These are phyloP conservation scores for Dalbergia cultrata DNA, from an alignment of 306 rosid species.

Conservation along the genomic window DNA sequence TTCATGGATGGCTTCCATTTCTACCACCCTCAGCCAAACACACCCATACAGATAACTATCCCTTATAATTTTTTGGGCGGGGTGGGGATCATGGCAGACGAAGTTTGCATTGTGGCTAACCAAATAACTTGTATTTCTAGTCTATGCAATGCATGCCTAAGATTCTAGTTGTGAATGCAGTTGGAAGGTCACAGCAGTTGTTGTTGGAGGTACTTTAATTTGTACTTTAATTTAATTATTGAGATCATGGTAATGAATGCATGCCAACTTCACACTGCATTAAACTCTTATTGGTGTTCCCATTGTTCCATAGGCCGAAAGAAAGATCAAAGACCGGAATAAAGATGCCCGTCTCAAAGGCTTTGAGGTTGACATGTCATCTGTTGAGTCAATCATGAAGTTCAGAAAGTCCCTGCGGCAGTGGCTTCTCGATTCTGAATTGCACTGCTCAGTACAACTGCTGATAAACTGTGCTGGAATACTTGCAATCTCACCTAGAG, in stretches of 20 bases:
- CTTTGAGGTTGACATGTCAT: conserved; percentile 78
- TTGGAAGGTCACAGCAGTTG: conserved; percentile 74
- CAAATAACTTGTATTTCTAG: conserved; percentile 4
- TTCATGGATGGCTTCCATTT: too few species aligned
- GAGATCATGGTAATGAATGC: conserved; percentile 8
- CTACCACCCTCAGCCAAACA: too few species aligned
- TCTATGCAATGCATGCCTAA: conserved; percentile 34
- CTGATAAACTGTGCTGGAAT: conserved; percentile 93
- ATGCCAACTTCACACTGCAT: neutral
- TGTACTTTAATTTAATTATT: neutral
- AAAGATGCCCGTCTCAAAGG: conserved; percentile 67
- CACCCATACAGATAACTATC: neutral
- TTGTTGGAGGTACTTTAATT: conserved; percentile 63
- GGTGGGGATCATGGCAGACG: conserved; percentile 16
- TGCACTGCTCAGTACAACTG: conserved; percentile 86
- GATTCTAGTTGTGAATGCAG: conserved; percentile 66
- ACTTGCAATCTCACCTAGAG: conserved; percentile 80
- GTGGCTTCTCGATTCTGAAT: conserved; percentile 77
- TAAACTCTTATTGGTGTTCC: conserved; percentile 35
- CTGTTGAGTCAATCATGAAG: conserved; percentile 62
- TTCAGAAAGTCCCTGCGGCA: conserved; percentile 68
- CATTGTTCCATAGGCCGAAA: conserved; percentile 61
- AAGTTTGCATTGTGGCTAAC: neutral
- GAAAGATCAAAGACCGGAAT: conserved; percentile 67
- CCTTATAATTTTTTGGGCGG: neutral